Evolutionary conservation across 257 asterid species (phyloP).

Genomic region (Fraxinus cuspidata): DNA sequence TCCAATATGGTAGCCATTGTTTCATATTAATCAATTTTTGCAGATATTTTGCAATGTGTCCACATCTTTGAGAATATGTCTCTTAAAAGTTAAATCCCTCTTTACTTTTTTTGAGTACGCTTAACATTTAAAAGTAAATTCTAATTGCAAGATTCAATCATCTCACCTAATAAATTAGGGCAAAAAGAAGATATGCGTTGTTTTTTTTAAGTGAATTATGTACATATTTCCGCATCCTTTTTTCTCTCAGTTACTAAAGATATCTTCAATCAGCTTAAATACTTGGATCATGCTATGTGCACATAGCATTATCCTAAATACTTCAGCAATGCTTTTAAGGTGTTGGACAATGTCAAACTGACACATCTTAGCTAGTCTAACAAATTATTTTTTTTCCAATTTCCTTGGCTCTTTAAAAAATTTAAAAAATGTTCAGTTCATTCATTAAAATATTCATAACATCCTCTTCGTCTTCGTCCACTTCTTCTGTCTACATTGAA

Average conservation of each 20-base stretch:
- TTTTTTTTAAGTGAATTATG: not conserved
- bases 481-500: conserved; percentile 1
- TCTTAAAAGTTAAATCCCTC: not conserved
- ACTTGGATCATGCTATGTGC: too few relatives aligned
- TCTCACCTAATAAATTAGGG: not conserved
- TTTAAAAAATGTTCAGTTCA: conserved; percentile 1
- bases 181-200: not conserved
- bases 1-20: not conserved
- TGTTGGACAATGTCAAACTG: not conserved
- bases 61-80: not conserved
- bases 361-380: not conserved
- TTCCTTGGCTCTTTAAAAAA: not conserved
- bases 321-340: not conserved
- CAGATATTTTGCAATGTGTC: not conserved
- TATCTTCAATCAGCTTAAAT: not conserved
- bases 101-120: not conserved
- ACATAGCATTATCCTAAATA: too few relatives aligned
- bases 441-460: not conserved
- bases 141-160: not conserved
- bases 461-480: not conserved
- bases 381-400: not conserved
- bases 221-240: not conserved
- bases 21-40: not conserved
- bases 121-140: not conserved
- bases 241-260: not conserved